Base-by-base conservation (phyloP, 2,329 filamentous ascomycete genomes). In the Cercospora sesami region DNA sequence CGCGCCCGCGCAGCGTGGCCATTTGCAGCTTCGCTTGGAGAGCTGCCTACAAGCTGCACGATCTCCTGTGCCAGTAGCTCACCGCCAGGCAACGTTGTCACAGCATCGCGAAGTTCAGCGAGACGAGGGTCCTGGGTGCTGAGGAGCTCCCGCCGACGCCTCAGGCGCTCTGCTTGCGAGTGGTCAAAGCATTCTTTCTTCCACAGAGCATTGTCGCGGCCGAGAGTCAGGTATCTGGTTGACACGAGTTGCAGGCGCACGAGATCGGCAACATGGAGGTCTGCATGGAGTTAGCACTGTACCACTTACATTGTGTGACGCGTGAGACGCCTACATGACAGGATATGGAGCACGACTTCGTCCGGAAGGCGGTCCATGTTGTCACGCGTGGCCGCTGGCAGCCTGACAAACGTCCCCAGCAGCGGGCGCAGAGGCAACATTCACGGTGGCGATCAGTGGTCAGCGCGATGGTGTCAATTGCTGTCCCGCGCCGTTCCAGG, bases 171-270 rank as follows among this genome's bases (percentile, higher is more conserved):
- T 77, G 89, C 90, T 36, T 84, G 78, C 16, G 92, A 94, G 67
- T 88, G 83, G 39, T 89, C 84, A 77, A 95, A 92, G 78, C 91
- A 94, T 76, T 89, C 84, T 3, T 85, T 81, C 69, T 90, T 90
- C 94, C 94, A 97, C 39, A 94, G 82, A 45, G 84, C 86, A 73
- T 91, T 86, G 76, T 96, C 92, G 66, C 92, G 89, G 45, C 87
- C 90, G 51, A 95, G 82, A 31, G 82, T 79, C 30, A 89, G 85
- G 67, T 94, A 86, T 55, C 83, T 85, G 70, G 84, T 87, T 28
- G 88, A 94, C 12, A 92, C 87, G 21, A 86, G 84, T 79, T 94
- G 92, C 36, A 94, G 81, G 65, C 80, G 84, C 66, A 90, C 86
- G 68, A 94, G 85, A 71, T 93, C 87, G 51, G 77, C 75, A 16